Base-by-base conservation (phyloP, 768 basidiomycete species). In the Mycena indigotica region DNA sequence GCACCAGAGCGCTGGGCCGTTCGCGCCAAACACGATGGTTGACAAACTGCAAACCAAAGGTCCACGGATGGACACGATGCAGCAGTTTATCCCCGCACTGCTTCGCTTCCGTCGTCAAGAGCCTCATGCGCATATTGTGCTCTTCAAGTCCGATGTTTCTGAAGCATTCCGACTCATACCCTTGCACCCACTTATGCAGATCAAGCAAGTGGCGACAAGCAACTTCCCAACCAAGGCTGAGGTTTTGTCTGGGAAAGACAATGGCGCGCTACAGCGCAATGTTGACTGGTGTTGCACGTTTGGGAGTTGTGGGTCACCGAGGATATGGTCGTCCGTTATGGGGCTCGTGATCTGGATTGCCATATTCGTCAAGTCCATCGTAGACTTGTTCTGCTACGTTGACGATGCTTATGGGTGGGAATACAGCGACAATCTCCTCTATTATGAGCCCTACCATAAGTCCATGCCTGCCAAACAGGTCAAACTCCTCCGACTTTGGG, bases 141-240 rank as follows among this genome's bases (percentile, higher is more conserved):
- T 76, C 0, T 78, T 72, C 67, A 78, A 79, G 53, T 71, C 69
- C 0, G 77, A 81, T 53, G 72, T 80, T 0, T 64, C 66, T 0
- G 56, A 66, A 12, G 77, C 78, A 0, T 78, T 75, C 46, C 61
- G 68, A 0, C 66, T 55, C 0, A 51, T 75, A 25, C 79, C 73
- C 0, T 67, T 77, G 55, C 67, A 74, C 30, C 68, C 66, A 0
- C 41, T 67, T 0, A 74, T 69, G 71, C 70, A 73, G n/a, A 32
- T 70, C 5, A 65, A 69, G 12, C 73, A 75, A 32, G 45, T 72
- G 2, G 51, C 72, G 1, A 50, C 50, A 0, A 28, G 66, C 23
- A 40, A 59, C 5, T n/a, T n/a, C n/a, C n/a, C n/a, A n/a, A n/a
- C n/a, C n/a, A n/a, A n/a, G n/a, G n/a, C n/a, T n/a, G n/a, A n/a